Conservation (phyloP, 306 rosid species). For the Glycyrrhiza uralensis region DNA sequence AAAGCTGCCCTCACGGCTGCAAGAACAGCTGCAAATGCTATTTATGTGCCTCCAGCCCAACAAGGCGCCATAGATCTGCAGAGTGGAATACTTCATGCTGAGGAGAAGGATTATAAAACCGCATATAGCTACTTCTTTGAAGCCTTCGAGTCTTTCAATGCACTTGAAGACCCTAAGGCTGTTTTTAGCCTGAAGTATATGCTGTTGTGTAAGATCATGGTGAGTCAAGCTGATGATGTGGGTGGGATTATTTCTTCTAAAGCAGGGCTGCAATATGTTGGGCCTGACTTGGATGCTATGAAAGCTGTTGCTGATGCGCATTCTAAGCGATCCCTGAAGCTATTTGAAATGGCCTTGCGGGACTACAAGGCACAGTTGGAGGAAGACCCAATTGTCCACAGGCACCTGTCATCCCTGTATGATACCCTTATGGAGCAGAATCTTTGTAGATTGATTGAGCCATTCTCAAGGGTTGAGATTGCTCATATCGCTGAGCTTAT, state of each 20-base stretch:
- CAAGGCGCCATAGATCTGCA: constrained; percentile 92
- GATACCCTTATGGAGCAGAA: constrained; percentile 92
- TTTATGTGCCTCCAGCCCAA: constrained; percentile 96
- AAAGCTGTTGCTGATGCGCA: constrained; percentile 95
- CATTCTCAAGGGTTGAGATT: constrained; percentile 94
- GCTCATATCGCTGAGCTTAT: constrained; percentile 82
- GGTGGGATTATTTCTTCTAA: constrained; percentile 84
- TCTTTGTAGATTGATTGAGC: constrained; percentile 90
- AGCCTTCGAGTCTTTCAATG: constrained; percentile 93
- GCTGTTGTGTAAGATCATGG: constrained; percentile 90
- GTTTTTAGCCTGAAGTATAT: constrained; percentile 90
- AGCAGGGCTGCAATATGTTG: constrained; percentile 82
- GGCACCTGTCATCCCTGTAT: constrained; percentile 82
- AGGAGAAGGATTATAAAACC: constrained; percentile 92
- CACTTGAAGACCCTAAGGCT: constrained; percentile 90
- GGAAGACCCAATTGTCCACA: constrained; percentile 94
- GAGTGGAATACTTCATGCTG: constrained; percentile 96
- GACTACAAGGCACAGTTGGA: constrained; percentile 83
- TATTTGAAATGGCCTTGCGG: constrained; percentile 74
- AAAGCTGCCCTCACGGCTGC: constrained; percentile 97
- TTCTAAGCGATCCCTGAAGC: constrained; percentile 82
- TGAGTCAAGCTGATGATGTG: constrained; percentile 89
- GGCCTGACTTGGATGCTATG: constrained; percentile 96
- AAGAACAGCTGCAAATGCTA: constrained; percentile 94
- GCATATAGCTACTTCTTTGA: constrained; percentile 88